These are phyloP conservation scores for Russula lepida DNA, from an alignment of 768 basidiomycete genomes.

Conservation along the genomic window DNA sequence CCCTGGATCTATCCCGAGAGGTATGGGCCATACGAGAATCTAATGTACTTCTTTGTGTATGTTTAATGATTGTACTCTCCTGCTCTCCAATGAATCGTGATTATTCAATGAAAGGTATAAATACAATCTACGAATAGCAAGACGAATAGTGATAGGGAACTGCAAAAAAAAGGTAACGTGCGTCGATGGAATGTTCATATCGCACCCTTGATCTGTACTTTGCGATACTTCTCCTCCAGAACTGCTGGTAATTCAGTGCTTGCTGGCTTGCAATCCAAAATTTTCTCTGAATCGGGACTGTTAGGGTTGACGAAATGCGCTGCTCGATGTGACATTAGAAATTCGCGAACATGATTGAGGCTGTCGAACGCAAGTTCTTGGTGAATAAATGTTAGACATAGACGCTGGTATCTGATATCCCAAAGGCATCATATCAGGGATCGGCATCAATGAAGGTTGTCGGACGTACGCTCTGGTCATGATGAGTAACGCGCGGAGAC, in stretches of 20 bases:
- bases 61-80: background rate
- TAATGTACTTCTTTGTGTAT: background rate
- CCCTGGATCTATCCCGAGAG: too few species aligned
- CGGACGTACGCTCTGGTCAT: slow-evolving; percentile 86
- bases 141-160: background rate
- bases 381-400: slow-evolving; percentile 70
- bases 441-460: slow-evolving; percentile 3
- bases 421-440: background rate
- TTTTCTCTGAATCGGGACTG: slow-evolving; percentile 52
- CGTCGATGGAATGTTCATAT: slow-evolving; percentile 40
- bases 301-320: slow-evolving; percentile 59
- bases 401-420: slow-evolving; percentile 64
- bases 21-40: too few species aligned
- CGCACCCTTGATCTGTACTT: slow-evolving; percentile 87
- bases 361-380: slow-evolving; percentile 80
- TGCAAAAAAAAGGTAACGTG: slow-evolving; percentile 1
- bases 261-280: slow-evolving; percentile 66
- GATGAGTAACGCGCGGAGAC: slow-evolving; percentile 75
- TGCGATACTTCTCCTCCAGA: slow-evolving; percentile 76
- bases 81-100: background rate
- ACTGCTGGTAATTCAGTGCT: slow-evolving; percentile 47
- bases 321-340: slow-evolving; percentile 62
- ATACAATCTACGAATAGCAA: slow-evolving; percentile 2
- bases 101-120: slow-evolving; percentile 9
- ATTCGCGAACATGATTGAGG: slow-evolving; percentile 51